These are phyloP conservation scores for Excoecaria cochinchinensis DNA, from an alignment of 345 rosid species.

Conservation along the genomic window DNA sequence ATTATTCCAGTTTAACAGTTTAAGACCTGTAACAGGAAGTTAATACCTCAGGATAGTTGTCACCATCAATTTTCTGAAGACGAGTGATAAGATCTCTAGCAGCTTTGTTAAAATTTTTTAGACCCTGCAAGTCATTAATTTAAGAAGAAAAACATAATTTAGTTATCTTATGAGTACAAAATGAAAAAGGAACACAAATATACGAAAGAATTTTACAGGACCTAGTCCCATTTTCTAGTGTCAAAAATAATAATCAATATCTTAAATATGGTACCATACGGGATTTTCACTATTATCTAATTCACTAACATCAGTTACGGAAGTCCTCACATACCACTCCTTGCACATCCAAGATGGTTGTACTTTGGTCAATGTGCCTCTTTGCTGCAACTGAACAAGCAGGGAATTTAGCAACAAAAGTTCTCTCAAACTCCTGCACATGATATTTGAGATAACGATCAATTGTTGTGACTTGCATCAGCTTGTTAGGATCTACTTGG, in stretches of 20 bases:
- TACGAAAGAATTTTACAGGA: neutral
- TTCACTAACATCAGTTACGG: neutral
- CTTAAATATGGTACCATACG: neutral
- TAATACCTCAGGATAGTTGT: slow-evolving; percentile 90
- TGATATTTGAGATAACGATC: slow-evolving; percentile 91
- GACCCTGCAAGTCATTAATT: slow-evolving; percentile 54
- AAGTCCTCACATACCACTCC: slow-evolving; percentile 76
- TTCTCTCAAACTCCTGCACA: slow-evolving; percentile 88
- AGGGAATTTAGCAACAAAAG: slow-evolving; percentile 73
- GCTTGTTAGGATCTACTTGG: no score
- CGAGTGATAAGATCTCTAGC: slow-evolving; percentile 85
- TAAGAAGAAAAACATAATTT: neutral
- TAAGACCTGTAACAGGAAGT: slow-evolving; percentile 9
- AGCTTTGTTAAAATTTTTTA: slow-evolving; percentile 81
- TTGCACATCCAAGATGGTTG: slow-evolving; percentile 94
- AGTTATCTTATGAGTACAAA: neutral
- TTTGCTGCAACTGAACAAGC: slow-evolving; percentile 89
- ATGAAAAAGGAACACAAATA: neutral
- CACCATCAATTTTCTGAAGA: slow-evolving; percentile 86
- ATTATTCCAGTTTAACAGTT: neutral
- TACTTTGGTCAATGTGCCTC: slow-evolving; percentile 88
- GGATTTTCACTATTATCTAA: neutral
- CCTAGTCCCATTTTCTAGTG: neutral
- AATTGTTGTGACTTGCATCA: slow-evolving; percentile 90
- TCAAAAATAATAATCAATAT: no score